These are phyloP conservation scores for Penicillium salamii DNA, from an alignment of 495 filamentous ascomycete genomes.

Conservation along the genomic window DNA sequence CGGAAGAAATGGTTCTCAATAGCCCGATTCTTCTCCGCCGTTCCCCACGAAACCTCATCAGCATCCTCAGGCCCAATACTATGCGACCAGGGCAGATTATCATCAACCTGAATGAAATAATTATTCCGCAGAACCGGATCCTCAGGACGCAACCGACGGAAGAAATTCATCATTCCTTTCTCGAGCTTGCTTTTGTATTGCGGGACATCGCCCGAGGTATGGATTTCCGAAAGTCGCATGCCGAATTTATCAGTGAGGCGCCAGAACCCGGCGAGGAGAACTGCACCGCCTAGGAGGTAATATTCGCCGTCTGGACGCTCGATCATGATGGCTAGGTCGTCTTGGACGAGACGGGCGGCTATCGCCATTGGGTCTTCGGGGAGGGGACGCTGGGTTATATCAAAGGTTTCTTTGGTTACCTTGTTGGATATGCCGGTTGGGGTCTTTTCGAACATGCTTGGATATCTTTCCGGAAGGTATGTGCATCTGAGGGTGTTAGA, in stretches of 20 bases:
- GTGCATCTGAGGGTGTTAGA: constrained; percentile 33
- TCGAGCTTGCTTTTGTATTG: constrained; percentile 74
- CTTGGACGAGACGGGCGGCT: constrained; percentile 71
- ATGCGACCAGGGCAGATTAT: constrained; percentile 64
- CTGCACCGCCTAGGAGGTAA: constrained; percentile 75
- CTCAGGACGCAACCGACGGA: constrained; percentile 61
- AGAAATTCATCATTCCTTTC: constrained; percentile 81
- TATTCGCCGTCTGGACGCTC: constrained; percentile 77
- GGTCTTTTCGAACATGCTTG: constrained; percentile 66
- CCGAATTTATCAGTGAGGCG: constrained; percentile 79
- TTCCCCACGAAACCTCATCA: constrained; percentile 65
- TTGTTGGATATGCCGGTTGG: constrained; percentile 67
- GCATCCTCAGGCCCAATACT: constrained; percentile 76
- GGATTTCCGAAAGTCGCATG: constrained; percentile 81
- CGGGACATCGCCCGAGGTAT: constrained; percentile 78
- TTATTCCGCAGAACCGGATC: constrained; percentile 66
- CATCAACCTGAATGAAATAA: constrained; percentile 80
- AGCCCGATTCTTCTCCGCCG: constrained; percentile 72
- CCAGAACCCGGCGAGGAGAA: constrained; percentile 86
- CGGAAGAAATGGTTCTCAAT: constrained; percentile 77
- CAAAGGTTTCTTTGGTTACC: constrained; percentile 69
- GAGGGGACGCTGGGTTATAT: constrained; percentile 64
- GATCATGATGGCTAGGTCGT: constrained; percentile 86
- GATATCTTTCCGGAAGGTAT: constrained; percentile 82
- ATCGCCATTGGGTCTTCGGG: constrained; percentile 81